Evolutionary conservation across 345 rosid genomes (phyloP).

Genomic region (Salix exigua): DNA sequence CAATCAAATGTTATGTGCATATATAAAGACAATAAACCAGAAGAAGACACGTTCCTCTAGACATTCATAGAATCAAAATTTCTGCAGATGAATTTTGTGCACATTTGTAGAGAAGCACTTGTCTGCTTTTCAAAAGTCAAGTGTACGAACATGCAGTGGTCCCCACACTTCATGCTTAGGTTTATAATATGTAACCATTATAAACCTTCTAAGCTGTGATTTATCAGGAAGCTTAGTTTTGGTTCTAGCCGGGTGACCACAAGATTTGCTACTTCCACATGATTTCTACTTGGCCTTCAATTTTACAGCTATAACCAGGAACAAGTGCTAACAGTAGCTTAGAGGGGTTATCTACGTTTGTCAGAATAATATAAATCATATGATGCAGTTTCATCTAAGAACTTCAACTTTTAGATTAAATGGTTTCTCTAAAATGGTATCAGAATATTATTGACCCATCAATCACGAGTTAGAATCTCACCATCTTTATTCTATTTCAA

Average conservation of each 20-base stretch:
- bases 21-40: background rate
- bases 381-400: accelerated
- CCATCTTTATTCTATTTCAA: no score
- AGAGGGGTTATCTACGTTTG: background rate
- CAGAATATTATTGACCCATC: no score
- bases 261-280: background rate
- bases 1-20: background rate
- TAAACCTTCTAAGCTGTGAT: background rate
- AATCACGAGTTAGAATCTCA: no score
- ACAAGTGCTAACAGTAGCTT: background rate
- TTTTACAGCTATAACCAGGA: constrained; percentile 2
- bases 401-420: no score
- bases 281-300: background rate
- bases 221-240: background rate
- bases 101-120: background rate
- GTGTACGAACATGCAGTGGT: background rate
- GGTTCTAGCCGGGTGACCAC: background rate
- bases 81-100: background rate
- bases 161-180: background rate
- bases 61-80: constrained; percentile 4
- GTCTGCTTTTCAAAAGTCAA: constrained; percentile 1
- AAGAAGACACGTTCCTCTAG: background rate
- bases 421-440: no score
- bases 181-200: background rate
- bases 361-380: no score